These are phyloP conservation scores for Mycena olivaceomarginata DNA, from an alignment of 768 basidiomycete genomes.

Conservation along the genomic window DNA sequence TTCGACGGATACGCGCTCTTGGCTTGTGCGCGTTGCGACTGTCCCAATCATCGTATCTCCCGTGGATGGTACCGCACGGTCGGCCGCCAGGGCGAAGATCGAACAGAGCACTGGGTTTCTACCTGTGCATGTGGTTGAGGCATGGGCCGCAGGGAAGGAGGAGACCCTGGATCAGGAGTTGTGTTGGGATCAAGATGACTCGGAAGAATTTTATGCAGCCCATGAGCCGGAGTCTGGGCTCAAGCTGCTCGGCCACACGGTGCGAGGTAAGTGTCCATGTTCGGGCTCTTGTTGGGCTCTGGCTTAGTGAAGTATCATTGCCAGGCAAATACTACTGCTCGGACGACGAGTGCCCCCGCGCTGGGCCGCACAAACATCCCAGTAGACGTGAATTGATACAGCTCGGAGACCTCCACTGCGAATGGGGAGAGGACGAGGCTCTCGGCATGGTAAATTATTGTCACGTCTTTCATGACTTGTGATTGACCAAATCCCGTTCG, in stretches of 20 bases:
- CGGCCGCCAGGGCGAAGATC: constrained; percentile 11
- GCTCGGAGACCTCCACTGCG: constrained; percentile 28
- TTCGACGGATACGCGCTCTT: constrained; percentile 37
- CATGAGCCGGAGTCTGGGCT: constrained; percentile 36
- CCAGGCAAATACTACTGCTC: constrained; percentile 42
- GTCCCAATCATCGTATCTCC: constrained; percentile 13
- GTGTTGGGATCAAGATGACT: constrained; percentile 30
- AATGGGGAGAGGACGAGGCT: constrained; percentile 36
- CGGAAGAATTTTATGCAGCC: constrained; percentile 36
- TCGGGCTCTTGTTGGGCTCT: too few relatives aligned
- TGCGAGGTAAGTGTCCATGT: constrained; percentile 29
- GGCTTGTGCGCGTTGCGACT: constrained; percentile 39
- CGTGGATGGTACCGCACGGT: neutral
- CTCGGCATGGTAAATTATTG: constrained; percentile 6
- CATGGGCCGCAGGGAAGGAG: constrained; percentile 33
- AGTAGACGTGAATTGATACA: constrained; percentile 28
- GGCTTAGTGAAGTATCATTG: neutral
- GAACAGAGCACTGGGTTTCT: constrained; percentile 31
- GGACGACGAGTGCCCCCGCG: constrained; percentile 29
- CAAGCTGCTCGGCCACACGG: constrained; percentile 36
- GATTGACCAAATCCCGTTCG: neutral
- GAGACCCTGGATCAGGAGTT: constrained; percentile 34
- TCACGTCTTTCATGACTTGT: neutral
- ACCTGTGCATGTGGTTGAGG: constrained; percentile 26
- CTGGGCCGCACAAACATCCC: constrained; percentile 11